phyloP scores from a whole-genome alignment of 768 basidiomycete species.

The Tylopilus intermedius region DNA sequence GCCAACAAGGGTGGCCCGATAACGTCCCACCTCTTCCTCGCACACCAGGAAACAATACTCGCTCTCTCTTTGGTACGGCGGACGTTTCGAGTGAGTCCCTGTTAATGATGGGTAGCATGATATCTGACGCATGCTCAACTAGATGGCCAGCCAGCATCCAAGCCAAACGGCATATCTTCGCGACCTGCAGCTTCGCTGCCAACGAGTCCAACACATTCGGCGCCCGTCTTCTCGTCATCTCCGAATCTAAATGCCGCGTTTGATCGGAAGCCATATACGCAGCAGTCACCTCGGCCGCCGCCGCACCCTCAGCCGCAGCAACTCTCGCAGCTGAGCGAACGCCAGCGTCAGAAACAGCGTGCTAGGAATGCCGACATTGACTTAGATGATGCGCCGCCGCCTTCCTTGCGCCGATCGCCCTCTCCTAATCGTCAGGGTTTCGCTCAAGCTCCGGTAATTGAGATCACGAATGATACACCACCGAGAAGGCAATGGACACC shows the following conservation, averaged over 20 bases:
- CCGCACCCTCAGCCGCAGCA: constrained; percentile 10
- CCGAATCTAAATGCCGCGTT: constrained; percentile 14
- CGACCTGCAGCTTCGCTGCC: constrained; percentile 17
- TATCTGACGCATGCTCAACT: constrained; percentile 6
- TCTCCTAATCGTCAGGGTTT: constrained; percentile 20
- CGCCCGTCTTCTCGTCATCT: constrained; percentile 16
- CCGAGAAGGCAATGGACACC: constrained; percentile 29
- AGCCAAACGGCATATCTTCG: constrained; percentile 11
- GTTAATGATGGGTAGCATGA: not conserved
- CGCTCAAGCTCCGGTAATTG: constrained; percentile 24
- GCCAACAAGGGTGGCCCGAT: constrained; percentile 18
- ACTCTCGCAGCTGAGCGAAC: constrained; percentile 19
- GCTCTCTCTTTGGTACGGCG: constrained; percentile 11
- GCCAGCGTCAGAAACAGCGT: constrained; percentile 25
- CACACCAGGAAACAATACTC: constrained; percentile 14
- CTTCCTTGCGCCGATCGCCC: constrained; percentile 37
- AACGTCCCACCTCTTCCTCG: constrained; percentile 30
- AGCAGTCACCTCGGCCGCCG: constrained; percentile 14
- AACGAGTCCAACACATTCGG: constrained; percentile 18
- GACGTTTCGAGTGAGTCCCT: constrained; percentile 13
- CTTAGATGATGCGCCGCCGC: constrained; percentile 42
- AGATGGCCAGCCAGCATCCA: constrained; percentile 3
- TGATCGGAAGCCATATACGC: constrained; percentile 21
- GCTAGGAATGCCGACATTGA: constrained; percentile 24
- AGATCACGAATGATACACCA: constrained; percentile 26